Conservation (phyloP, 805 yeast genomes). For the Schwanniomyces polymorphus region DNA sequence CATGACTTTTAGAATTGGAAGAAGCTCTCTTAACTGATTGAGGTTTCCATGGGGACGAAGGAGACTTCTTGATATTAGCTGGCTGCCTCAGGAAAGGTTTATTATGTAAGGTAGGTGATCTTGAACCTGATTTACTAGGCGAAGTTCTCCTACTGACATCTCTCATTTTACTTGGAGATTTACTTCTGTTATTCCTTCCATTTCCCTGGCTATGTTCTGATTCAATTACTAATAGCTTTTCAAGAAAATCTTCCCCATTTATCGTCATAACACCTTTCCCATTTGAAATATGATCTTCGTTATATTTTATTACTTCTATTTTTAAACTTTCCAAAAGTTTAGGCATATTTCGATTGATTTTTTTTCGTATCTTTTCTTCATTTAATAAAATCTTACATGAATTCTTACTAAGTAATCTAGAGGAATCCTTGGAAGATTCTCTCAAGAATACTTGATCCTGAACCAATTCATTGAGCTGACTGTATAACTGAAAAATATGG, state of each 20-base stretch:
- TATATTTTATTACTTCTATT: conserved; percentile 48
- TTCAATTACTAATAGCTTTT: conserved; percentile 35
- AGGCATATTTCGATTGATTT: conserved; percentile 69
- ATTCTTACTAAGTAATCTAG: conserved; percentile 71
- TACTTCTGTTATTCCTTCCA: conserved; percentile 2
- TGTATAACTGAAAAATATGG: conserved; percentile 57
- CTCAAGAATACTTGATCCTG: conserved; percentile 63
- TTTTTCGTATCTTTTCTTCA: conserved; percentile 77
- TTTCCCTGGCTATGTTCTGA: conserved; percentile 11
- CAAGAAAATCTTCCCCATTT: conserved; percentile 50
- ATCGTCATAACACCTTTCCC: conserved; percentile 30
- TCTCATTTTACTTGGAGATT: conserved; percentile 1
- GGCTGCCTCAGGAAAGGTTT: neutral
- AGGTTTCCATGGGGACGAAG: conserved; percentile 1
- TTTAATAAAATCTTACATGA: conserved; percentile 75
- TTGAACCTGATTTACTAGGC: conserved; percentile 6
- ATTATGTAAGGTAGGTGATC: neutral
- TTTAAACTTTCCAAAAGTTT: conserved; percentile 53
- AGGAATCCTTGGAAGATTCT: conserved; percentile 75
- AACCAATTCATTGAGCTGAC: conserved; percentile 53
- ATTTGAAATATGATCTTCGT: conserved; percentile 24
- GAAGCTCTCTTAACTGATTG: neutral
- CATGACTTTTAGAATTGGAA: neutral
- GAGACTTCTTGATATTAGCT: neutral
- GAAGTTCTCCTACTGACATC: conserved; percentile 5